These are phyloP conservation scores for Purpureocillium lavendulum DNA, from an alignment of 2,329 filamentous ascomycete genomes.

Conservation along the genomic window DNA sequence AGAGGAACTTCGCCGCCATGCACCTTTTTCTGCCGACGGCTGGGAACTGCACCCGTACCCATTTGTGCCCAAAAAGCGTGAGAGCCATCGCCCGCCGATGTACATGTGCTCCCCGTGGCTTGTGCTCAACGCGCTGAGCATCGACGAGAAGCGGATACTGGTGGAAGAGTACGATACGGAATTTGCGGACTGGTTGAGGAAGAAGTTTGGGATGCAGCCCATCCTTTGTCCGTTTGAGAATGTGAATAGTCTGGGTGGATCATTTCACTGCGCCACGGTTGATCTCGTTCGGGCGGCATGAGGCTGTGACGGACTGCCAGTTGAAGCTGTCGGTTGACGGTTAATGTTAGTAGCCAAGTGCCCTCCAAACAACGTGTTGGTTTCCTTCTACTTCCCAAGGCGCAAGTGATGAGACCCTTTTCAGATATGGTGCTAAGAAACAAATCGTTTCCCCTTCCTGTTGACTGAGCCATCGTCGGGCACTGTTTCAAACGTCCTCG, in stretches of 20 bases:
- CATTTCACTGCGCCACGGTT: slow-evolving; percentile 4
- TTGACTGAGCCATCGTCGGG: no score
- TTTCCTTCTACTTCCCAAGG: no score
- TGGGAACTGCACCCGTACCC: slow-evolving; percentile 4
- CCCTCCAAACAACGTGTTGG: no score
- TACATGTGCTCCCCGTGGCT: slow-evolving; percentile 5
- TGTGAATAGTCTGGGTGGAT: slow-evolving; percentile 4
- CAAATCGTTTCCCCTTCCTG: no score
- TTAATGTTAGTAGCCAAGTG: no score
- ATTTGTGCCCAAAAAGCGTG: neutral
- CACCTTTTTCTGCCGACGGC: neutral
- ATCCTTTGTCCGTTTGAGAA: slow-evolving; percentile 5
- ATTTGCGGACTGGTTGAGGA: slow-evolving; percentile 1
- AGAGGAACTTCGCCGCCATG: slow-evolving; percentile 1
- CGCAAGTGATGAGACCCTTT: no score
- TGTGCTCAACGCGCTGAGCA: slow-evolving; percentile 5
- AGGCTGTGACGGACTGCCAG: no score
- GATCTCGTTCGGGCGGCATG: slow-evolving; percentile 2
- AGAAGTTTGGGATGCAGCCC: slow-evolving; percentile 3
- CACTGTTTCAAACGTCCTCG: no score
- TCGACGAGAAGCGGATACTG: slow-evolving; percentile 2
- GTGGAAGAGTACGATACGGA: slow-evolving; percentile 2
- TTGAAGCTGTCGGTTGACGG: no score
- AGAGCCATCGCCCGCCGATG: neutral
- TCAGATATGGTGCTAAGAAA: no score